These are phyloP conservation scores for Sclerotinia nivalis DNA, from an alignment of 2,329 filamentous ascomycete species.

Conservation along the genomic window DNA sequence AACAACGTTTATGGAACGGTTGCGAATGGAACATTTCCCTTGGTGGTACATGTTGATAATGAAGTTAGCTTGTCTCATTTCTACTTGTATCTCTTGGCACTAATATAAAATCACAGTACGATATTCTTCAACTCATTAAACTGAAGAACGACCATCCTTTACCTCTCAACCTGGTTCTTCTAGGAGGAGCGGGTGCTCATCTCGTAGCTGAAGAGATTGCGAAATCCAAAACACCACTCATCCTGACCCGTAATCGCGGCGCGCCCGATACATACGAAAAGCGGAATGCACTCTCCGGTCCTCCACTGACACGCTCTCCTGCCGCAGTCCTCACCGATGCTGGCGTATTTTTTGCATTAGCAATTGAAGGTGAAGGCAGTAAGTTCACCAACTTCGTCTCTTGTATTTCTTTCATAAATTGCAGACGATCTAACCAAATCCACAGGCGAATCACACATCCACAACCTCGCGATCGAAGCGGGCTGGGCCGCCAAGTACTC, in stretches of 20 bases:
- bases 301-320: constrained; percentile 46
- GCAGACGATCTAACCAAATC: constrained; percentile 5
- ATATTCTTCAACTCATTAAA: constrained; percentile 46
- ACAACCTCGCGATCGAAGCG: constrained; percentile 45
- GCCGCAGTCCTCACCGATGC: constrained; percentile 46
- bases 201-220: constrained; percentile 46
- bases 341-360: constrained; percentile 44
- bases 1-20: constrained; percentile 45
- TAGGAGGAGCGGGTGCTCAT: constrained; percentile 46
- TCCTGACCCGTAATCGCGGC: constrained; percentile 45
- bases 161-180: constrained; percentile 42
- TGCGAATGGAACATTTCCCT: constrained; percentile 44
- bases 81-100: background rate
- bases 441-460: constrained; percentile 44
- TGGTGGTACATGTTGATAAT: constrained; percentile 46
- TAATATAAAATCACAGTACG: constrained; percentile 40
- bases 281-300: constrained; percentile 45
- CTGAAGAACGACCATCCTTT: constrained; percentile 43
- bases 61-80: constrained; percentile 37
- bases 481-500: constrained; percentile 47
- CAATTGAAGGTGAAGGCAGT: constrained; percentile 38
- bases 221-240: constrained; percentile 46
- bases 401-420: constrained; percentile 21
- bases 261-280: constrained; percentile 44
- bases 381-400: background rate